Evolutionary conservation across 2,329 filamentous ascomycete species (phyloP).

Genomic region (Cladosporium sp.): DNA sequence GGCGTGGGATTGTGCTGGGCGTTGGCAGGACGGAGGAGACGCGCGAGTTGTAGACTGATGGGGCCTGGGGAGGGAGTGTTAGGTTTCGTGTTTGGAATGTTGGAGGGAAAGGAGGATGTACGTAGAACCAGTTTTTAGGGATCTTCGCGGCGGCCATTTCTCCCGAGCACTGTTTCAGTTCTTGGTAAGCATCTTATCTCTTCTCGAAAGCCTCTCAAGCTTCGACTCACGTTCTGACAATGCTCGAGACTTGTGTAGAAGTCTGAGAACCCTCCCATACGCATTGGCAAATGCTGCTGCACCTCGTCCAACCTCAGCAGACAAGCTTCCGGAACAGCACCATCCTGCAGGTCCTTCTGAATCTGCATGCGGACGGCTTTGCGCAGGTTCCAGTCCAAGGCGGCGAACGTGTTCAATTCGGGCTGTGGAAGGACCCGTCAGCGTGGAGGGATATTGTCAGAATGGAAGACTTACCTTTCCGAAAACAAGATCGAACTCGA

Average conservation of each 20-base stretch:
- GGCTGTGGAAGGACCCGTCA: constrained; percentile 17
- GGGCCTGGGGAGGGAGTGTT: constrained; percentile 24
- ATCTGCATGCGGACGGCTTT: constrained; percentile 38
- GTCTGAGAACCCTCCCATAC: constrained; percentile 52
- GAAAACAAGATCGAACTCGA: neutral
- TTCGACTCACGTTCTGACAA: constrained; percentile 38
- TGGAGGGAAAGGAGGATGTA: neutral
- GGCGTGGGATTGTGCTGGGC: constrained; percentile 35
- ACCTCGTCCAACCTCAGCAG: constrained; percentile 36
- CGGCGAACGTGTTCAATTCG: constrained; percentile 46
- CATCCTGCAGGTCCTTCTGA: constrained; percentile 29
- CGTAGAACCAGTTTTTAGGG: constrained; percentile 17
- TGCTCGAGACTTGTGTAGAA: constrained; percentile 52
- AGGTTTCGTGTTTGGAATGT: neutral
- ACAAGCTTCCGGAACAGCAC: constrained; percentile 22
- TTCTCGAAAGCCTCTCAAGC: constrained; percentile 32
- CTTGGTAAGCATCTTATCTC: too few relatives aligned
- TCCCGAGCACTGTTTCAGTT: constrained; percentile 32
- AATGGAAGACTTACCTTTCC: neutral
- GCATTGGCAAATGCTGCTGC: constrained; percentile 49
- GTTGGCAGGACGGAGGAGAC: constrained; percentile 26
- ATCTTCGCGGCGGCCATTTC: constrained; percentile 33
- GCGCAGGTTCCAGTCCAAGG: constrained; percentile 34
- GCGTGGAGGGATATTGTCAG: neutral
- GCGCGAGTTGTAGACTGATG: constrained; percentile 38